Evolutionary conservation across 495 filamentous ascomycete species (phyloP).

Genomic region (Penicillium canescens): DNA sequence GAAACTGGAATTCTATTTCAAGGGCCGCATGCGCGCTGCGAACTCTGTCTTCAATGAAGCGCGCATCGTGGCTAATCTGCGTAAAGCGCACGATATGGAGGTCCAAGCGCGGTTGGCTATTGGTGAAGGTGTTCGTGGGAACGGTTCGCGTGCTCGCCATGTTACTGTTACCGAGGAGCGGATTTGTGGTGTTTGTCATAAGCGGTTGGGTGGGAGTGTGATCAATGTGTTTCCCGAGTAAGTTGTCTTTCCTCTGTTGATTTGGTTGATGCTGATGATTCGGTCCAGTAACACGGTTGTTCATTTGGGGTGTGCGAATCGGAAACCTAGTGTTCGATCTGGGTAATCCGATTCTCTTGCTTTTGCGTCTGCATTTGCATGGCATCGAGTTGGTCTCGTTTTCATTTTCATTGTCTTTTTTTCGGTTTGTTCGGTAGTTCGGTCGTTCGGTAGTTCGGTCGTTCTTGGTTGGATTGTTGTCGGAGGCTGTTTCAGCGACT

Average conservation of each 20-base stretch:
- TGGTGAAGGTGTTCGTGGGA: constrained; percentile 53
- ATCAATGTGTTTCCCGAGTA: constrained; percentile 73
- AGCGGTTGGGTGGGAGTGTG: constrained; percentile 85
- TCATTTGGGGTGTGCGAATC: constrained; percentile 77
- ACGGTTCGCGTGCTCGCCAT: constrained; percentile 61
- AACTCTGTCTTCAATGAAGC: constrained; percentile 78
- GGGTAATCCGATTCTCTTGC: constrained; percentile 15
- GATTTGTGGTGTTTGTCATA: constrained; percentile 89
- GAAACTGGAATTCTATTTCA: constrained; percentile 89
- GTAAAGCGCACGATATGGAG: constrained; percentile 70
- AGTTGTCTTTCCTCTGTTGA: constrained; percentile 20
- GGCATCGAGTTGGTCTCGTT: constrained; percentile 7
- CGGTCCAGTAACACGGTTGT: constrained; percentile 61
- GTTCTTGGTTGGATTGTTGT: constrained; percentile 8
- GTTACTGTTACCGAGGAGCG: constrained; percentile 83
- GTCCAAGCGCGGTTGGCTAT: constrained; percentile 71
- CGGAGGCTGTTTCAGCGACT: constrained; percentile 23
- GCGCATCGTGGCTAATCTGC: constrained; percentile 70
- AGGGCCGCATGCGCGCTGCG: constrained; percentile 83
- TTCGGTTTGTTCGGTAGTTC: constrained; percentile 11
- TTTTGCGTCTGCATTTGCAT: constrained; percentile 13
- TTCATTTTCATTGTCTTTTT: constrained; percentile 13
- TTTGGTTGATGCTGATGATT: constrained; percentile 22
- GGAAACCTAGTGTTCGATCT: constrained; percentile 26
- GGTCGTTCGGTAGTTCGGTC: constrained; percentile 10